Evolutionary conservation across 2,329 filamentous ascomycete species (phyloP), one percentile per base, ranked within the genome.

Genomic region (Beauveria medogensis): DNA sequence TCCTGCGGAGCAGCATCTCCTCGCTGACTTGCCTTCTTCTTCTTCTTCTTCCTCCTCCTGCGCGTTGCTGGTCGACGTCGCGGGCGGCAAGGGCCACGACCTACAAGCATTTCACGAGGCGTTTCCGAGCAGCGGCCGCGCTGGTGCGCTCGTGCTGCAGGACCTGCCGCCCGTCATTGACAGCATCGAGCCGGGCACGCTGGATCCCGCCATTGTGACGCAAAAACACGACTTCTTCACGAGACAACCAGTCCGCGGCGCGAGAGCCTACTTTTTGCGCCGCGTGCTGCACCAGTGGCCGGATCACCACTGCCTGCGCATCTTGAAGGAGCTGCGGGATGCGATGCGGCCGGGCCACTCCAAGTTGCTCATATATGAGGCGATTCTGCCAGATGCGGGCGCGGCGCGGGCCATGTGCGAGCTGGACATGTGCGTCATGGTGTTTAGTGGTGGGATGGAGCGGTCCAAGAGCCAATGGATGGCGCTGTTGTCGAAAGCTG

Each of bases 151-250:
- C 1, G 54, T 72, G n/a, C 63, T 72, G 2, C 69, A 73, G 54
- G 71, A 72, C 53, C 48, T 69, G 3, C 64, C 63, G 0, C 26
- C 64, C 0, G 67, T 70, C 3, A 64, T 66, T 24, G 63, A 62
- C 16, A 53, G 40, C 44, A 67, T 72, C 12, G 57, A 65, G 7
- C 40, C 66, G 0, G 53, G 16, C 16, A n/a, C 24, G 24, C 41
- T 73, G 20, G 55, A 65, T 9, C 59, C 66, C 0, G 58, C 51
- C 8, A 66, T 72, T 6, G 67, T 72, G 50, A 58, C 26, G 2
- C 71, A 72, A 67, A 56, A 65, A 1, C 72, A 77, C 43, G 72
- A 77, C 56, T 76, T 68, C 54, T 71, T 71, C 55, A 67, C 65
- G 1, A 64, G 67, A n/a, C 72, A 74, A 54, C 70, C 69, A 2